Conservation (phyloP, 2,329 filamentous ascomycete species). For the Colletotrichum sojae region DNA sequence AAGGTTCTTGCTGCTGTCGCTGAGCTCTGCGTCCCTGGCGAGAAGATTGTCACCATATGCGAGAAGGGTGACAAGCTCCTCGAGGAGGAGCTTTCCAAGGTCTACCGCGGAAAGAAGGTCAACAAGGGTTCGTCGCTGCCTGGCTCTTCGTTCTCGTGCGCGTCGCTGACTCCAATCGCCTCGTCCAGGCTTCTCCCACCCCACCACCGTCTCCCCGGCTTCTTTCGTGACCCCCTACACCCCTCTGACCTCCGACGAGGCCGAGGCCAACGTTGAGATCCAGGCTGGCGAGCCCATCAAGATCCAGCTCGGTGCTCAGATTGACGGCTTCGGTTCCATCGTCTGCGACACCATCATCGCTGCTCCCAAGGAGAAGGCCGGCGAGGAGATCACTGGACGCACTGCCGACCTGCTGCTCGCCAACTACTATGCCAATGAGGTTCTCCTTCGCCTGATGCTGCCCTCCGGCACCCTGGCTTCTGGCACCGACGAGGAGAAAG, state of each 20-base stretch:
- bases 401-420: slow-evolving; percentile 90
- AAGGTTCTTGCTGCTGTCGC: slow-evolving; percentile 92
- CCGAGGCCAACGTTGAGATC: slow-evolving; percentile 84
- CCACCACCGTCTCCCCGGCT: slow-evolving; percentile 93
- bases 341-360: slow-evolving; percentile 94
- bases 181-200: slow-evolving; percentile 84
- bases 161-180: slow-evolving; percentile 14
- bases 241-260: slow-evolving; percentile 86
- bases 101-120: slow-evolving; percentile 99
- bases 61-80: slow-evolving; percentile 96
- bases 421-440: slow-evolving; percentile 95
- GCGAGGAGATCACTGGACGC: slow-evolving; percentile 79
- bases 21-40: slow-evolving; percentile 81
- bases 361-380: slow-evolving; percentile 70
- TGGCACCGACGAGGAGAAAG: slow-evolving; percentile 94
- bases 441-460: slow-evolving; percentile 90
- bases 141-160: slow-evolving; percentile 33
- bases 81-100: slow-evolving; percentile 93
- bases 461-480: slow-evolving; percentile 88
- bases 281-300: slow-evolving; percentile 92
- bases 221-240: slow-evolving; percentile 98
- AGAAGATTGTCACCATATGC: slow-evolving; percentile 94
- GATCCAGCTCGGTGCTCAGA: slow-evolving; percentile 99
- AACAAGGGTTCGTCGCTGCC: slow-evolving; percentile 77
- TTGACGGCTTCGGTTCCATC: slow-evolving; percentile 96